phyloP scores from a whole-genome alignment of 345 rosid species.

The Salix udensis region DNA sequence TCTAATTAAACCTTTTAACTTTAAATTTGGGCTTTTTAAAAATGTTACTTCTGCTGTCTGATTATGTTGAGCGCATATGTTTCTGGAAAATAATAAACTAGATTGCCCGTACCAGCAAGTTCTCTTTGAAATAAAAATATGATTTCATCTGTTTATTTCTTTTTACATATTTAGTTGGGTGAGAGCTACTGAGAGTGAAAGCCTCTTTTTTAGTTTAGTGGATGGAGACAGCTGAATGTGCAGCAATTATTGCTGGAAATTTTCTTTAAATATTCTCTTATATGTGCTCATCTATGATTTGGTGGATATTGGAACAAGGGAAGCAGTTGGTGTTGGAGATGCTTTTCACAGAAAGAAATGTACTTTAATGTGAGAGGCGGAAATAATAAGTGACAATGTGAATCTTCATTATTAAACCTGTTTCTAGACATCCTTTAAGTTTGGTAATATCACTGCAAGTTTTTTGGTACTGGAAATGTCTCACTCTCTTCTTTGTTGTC shows the following conservation, averaged over 20 bases:
- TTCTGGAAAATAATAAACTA: neutral
- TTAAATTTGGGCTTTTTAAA: neutral
- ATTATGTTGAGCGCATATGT: neutral
- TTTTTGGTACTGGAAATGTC: neutral
- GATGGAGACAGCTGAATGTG: neutral
- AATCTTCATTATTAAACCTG: neutral
- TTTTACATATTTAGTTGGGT: neutral
- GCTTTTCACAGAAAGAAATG: neutral
- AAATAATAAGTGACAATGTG: neutral
- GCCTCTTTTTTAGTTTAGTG: neutral
- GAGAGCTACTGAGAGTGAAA: neutral
- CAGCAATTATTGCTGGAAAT: neutral
- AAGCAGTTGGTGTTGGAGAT: neutral
- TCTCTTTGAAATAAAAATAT: too few relatives aligned
- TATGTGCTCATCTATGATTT: neutral
- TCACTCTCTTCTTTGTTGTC: slow-evolving; percentile 16
- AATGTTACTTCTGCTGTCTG: neutral
- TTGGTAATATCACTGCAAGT: neutral
- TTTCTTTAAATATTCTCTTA: neutral
- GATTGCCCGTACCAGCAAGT: neutral
- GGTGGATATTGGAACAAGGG: neutral
- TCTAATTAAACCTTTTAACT: neutral
- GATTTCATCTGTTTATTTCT: neutral
- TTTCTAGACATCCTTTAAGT: neutral
- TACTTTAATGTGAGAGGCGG: neutral